A percentile compares a stretch with the other conserved stretches of the same genome.
phyloP scores from a whole-genome alignment of 1,284 basidiomycete species.

The Cryptococcus sp. region DNA sequence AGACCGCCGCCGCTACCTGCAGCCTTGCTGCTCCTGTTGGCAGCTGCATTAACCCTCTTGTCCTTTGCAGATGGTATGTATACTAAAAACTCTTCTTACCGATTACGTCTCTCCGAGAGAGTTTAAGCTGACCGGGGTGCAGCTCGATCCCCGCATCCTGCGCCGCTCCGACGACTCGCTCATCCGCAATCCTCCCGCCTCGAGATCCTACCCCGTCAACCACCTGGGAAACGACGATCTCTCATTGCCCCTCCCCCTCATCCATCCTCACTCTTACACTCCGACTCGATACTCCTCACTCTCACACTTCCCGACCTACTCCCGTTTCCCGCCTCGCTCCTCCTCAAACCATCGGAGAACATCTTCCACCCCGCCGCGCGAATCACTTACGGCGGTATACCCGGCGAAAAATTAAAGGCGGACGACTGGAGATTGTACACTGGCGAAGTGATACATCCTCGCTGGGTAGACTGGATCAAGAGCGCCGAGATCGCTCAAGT shows the following conservation, averaged over 20 bases:
- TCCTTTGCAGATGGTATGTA: constrained; percentile 13
- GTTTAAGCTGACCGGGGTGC: background rate
- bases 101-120: too few relatives aligned
- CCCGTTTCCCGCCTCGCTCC: constrained; percentile 44
- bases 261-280: constrained; percentile 35
- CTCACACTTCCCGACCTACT: constrained; percentile 35
- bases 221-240: constrained; percentile 18
- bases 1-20: background rate
- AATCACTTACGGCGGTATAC: constrained; percentile 47
- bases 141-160: constrained; percentile 45
- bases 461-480: constrained; percentile 53
- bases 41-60: background rate
- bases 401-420: constrained; percentile 21
- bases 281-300: constrained; percentile 44
- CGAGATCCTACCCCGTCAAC: constrained; percentile 62
- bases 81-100: background rate
- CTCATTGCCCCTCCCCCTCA: constrained; percentile 25
- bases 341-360: constrained; percentile 71
- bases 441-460: constrained; percentile 68
- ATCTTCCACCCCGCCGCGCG: constrained; percentile 75
- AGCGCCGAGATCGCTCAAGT: constrained; percentile 32
- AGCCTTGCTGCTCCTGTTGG: background rate
- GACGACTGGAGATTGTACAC: constrained; percentile 60
- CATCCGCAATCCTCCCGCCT: constrained; percentile 33
- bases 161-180: constrained; percentile 42